phyloP scores from a whole-genome alignment of 2,329 filamentous ascomycete species.

The Colletotrichum caudatum region DNA sequence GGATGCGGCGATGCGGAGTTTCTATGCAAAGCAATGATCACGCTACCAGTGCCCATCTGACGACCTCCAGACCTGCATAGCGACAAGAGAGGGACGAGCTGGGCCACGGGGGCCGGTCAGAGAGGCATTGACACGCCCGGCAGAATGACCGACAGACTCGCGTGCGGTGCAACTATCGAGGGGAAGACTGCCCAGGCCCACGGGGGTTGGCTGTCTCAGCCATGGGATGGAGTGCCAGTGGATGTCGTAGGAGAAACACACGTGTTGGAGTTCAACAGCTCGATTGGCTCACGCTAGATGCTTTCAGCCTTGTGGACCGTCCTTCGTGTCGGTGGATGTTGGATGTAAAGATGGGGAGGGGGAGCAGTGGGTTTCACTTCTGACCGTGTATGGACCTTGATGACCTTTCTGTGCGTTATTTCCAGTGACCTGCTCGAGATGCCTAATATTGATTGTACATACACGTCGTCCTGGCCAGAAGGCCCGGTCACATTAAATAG shows the following conservation, averaged over 20 bases:
- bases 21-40: conserved; percentile 20
- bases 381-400: conserved; percentile 29
- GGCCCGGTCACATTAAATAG: conserved; percentile 10
- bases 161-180: conserved; percentile 12
- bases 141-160: conserved; percentile 5
- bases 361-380: conserved; percentile 16
- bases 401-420: conserved; percentile 23
- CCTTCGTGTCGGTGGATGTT: conserved; percentile 24
- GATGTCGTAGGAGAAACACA: conserved; percentile 23
- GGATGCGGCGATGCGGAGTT: conserved; percentile 24
- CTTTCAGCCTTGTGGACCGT: conserved; percentile 39
- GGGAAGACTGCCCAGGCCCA: background rate
- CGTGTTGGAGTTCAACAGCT: conserved; percentile 30
- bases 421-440: conserved; percentile 14
- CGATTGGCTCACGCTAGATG: conserved; percentile 29
- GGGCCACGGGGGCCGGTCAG: conserved; percentile 27
- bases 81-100: conserved; percentile 1
- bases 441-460: background rate
- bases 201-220: conserved; percentile 18
- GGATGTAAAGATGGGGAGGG: background rate
- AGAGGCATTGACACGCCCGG: conserved; percentile 11
- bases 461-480: conserved; percentile 10
- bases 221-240: conserved; percentile 1
- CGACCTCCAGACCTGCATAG: background rate
- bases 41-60: conserved; percentile 19